A percentile compares a stretch with the other conserved stretches of the same genome.
phyloP scores from a whole-genome alignment of 2,329 filamentous ascomycete species.

The Phialocephala subalpina region DNA sequence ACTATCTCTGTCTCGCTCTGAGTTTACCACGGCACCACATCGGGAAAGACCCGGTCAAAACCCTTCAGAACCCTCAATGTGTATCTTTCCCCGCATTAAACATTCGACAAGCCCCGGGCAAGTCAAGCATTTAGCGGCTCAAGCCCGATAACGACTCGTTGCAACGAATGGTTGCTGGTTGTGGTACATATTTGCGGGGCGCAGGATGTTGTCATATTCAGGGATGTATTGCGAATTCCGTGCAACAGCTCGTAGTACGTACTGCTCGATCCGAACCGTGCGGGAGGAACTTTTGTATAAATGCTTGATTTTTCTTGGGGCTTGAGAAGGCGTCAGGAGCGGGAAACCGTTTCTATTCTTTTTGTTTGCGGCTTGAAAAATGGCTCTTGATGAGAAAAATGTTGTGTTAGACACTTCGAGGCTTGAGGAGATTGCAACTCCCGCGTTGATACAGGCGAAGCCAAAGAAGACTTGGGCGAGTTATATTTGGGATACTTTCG shows the following conservation, averaged over 20 bases:
- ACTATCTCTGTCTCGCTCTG: not conserved
- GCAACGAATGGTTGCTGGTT: not conserved
- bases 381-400: not conserved
- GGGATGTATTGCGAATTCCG: not conserved
- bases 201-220: not conserved
- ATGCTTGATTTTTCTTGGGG: not conserved
- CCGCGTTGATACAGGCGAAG: not conserved
- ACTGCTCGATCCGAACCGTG: not conserved
- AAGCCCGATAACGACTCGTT: not conserved
- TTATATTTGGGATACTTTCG: conserved; percentile 61
- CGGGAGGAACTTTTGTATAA: not conserved
- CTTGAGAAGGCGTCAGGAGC: not conserved
- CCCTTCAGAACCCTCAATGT: not conserved
- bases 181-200: not conserved
- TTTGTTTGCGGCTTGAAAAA: not conserved
- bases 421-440: not conserved
- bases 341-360: not conserved
- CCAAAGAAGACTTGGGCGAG: conserved; percentile 48
- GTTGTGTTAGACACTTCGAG: not conserved
- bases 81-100: not conserved
- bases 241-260: not conserved
- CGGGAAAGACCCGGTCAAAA: not conserved
- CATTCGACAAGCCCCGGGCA: not conserved
- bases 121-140: not conserved
- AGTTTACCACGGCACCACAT: not conserved